These are phyloP conservation scores for Epichloe hybrida DNA, from an alignment of 2,329 filamentous ascomycete species.

Conservation along the genomic window DNA sequence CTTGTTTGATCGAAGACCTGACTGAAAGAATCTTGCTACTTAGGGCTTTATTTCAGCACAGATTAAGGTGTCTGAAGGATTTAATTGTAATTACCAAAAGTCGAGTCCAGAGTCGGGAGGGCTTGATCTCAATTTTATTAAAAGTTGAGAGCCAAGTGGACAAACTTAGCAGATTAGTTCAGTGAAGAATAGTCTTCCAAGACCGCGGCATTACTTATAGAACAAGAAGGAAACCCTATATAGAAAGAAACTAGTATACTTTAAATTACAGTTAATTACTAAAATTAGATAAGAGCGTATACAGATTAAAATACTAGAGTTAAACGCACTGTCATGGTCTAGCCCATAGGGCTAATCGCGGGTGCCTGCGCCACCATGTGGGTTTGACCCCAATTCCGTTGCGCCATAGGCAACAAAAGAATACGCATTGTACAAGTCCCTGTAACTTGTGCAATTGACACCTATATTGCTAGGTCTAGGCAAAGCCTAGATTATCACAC, in stretches of 20 bases:
- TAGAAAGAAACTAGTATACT: too few relatives aligned
- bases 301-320: accelerated
- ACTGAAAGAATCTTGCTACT: neutral
- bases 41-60: neutral
- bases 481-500: too few relatives aligned
- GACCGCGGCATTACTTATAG: neutral
- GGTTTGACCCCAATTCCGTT: too few relatives aligned
- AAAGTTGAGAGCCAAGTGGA: neutral
- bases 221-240: neutral
- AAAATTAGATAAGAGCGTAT: too few relatives aligned
- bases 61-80: neutral
- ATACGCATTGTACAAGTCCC: too few relatives aligned
- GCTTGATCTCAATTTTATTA: neutral
- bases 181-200: neutral
- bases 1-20: neutral
- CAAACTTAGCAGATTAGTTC: neutral
- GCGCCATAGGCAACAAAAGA: too few relatives aligned
- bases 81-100: neutral
- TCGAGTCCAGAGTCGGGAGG: neutral
- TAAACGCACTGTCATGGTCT: too few relatives aligned
- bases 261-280: too few relatives aligned
- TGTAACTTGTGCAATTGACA: too few relatives aligned
- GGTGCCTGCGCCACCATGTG: too few relatives aligned
- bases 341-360: too few relatives aligned
- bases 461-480: too few relatives aligned